Conservation (phyloP, 441 rosid species). For the Croton laevigatus region DNA sequence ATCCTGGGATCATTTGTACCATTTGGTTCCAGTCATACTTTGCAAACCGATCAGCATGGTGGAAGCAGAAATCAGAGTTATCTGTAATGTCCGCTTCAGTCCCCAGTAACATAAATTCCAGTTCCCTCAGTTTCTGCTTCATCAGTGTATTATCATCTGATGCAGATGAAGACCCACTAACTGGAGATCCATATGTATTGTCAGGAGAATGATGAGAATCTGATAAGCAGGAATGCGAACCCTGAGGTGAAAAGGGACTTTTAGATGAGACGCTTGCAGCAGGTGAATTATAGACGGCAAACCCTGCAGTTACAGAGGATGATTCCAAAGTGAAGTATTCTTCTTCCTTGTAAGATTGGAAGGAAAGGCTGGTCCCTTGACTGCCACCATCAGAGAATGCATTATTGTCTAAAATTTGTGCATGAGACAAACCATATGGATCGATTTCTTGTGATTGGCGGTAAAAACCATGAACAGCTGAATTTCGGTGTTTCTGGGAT, state of each 20-base stretch:
- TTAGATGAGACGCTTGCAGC: constrained; percentile 42
- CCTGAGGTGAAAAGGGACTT: constrained; percentile 60
- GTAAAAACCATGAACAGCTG: constrained; percentile 39
- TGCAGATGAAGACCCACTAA: constrained; percentile 48
- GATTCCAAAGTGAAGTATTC: constrained; percentile 64
- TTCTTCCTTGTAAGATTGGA: constrained; percentile 43
- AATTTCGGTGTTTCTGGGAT: constrained; percentile 39
- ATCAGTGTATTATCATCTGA: constrained; percentile 38
- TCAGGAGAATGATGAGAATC: constrained; percentile 50
- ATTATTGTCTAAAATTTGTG: constrained; percentile 38
- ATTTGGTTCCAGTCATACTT: constrained; percentile 34
- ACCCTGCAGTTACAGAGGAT: constrained; percentile 38
- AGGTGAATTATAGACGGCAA: constrained; percentile 41
- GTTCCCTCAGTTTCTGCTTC: constrained; percentile 50
- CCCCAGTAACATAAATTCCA: constrained; percentile 52
- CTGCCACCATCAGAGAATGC: constrained; percentile 35
- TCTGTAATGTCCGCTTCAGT: constrained; percentile 47
- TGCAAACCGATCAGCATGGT: constrained; percentile 26
- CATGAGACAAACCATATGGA: constrained; percentile 30
- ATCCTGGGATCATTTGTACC: constrained; percentile 37
- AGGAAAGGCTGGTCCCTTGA: constrained; percentile 43
- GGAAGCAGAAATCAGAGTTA: constrained; percentile 41
- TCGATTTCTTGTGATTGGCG: constrained; percentile 41
- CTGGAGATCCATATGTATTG: constrained; percentile 47
- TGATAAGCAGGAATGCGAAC: constrained; percentile 50